Evolutionary conservation across 331 rosid species (phyloP).

Genomic region (Stylosanthes scabra): DNA sequence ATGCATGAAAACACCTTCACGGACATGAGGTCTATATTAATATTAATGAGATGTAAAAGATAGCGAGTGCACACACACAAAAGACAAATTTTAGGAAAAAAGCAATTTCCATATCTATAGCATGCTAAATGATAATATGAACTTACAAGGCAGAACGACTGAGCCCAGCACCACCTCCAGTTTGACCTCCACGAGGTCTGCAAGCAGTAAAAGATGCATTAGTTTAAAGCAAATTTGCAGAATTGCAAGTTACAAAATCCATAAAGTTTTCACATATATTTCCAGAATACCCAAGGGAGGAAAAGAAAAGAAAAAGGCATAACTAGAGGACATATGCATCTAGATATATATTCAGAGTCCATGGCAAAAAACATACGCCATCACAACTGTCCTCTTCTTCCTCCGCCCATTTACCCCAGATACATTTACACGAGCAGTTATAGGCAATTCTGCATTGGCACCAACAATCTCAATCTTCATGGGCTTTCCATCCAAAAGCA

Average conservation of each 20-base stretch:
- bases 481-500: constrained; percentile 90
- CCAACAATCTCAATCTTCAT: constrained; percentile 97
- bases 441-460: constrained; percentile 63
- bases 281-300: not conserved
- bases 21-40: not conserved
- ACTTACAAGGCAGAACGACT: constrained; percentile 33
- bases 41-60: not conserved
- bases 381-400: constrained; percentile 83
- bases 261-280: not conserved
- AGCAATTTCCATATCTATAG: not conserved
- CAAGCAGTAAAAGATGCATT: not conserved
- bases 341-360: not conserved
- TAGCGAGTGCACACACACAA: no score
- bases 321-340: not conserved
- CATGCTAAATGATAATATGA: not conserved
- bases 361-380: constrained; percentile 57
- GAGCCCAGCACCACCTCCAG: constrained; percentile 21
- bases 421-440: constrained; percentile 87
- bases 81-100: not conserved
- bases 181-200: constrained; percentile 38
- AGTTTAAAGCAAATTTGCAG: not conserved
- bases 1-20: not conserved
- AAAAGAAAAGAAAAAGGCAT: not conserved
- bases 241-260: not conserved
- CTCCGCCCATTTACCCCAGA: constrained; percentile 79